Evolutionary conservation across 2,329 filamentous ascomycete genomes (phyloP), one percentile per base, ranked within the genome.

Genomic region (Phaeophleospora eucalypticola): DNA sequence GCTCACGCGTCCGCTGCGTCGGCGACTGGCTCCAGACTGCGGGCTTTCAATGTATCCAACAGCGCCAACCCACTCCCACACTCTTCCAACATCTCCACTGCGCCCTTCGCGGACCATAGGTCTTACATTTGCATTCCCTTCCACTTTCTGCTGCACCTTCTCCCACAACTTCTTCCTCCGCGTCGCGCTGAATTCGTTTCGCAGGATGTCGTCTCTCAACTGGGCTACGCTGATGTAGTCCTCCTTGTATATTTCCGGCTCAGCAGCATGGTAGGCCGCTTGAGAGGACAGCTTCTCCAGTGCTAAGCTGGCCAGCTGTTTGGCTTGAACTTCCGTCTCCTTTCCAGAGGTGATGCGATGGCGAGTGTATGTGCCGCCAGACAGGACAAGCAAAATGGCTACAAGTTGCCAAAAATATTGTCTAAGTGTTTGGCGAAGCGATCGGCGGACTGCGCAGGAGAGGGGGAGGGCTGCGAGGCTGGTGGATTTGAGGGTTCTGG

Each of bases 381-480:
- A 46, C 15, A 77, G 56, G 12, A 72, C 12, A 14, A 77, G 51
- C 24, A 80, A 71, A 64, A 86, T 55, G 76, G 80, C 67, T 77
- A 82, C 77, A 93, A 90, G 82, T 75, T 84, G 72, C 82, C 89
- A 73, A 84, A 87, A 79, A 93, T 93, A 79, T 84, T 84, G 79
- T 80, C 84, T 87, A 86, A 93, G 62, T 68, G 85, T 80, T 78
- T 84, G 81, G 73, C 84, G 77, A 81, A 90, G 70, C 71, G 83
- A 87, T 75, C 87, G 79, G 68, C 81, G 81, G 84, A 89, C 61
- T 71, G 86, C 81, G 72, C 88, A 96, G 74, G 73, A 67, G 85
- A 96, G 77, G 74, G 90, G 81, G 85, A 97, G 79, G 70, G 86
- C 81, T 79, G 90, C 86, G 84, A 95, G 86, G 77, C 88, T 94